phyloP scores from a whole-genome alignment of 768 basidiomycete species.

The Naganishia antarctica region DNA sequence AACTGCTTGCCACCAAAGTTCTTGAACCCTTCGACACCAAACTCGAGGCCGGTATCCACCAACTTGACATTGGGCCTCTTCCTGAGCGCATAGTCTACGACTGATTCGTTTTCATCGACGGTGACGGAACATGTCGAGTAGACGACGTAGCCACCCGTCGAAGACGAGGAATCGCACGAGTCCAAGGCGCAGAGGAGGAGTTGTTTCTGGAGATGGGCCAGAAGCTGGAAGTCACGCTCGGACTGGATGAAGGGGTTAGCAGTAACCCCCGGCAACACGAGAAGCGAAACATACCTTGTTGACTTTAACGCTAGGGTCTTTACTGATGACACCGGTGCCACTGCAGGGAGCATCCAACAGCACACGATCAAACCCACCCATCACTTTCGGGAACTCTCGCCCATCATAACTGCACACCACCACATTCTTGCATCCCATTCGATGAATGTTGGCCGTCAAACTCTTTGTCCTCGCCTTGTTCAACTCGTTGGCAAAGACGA shows the following conservation, averaged over 20 bases:
- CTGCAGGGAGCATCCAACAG: slow-evolving; percentile 94
- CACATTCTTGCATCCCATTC: slow-evolving; percentile 96
- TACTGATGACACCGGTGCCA: slow-evolving; percentile 96
- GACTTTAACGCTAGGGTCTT: slow-evolving; percentile 92
- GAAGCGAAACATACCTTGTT: slow-evolving; percentile 70
- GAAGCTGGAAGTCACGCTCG: slow-evolving; percentile 87
- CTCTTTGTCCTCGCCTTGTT: slow-evolving; percentile 94
- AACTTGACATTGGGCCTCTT: slow-evolving; percentile 90
- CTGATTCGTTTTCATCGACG: slow-evolving; percentile 96
- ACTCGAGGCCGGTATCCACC: slow-evolving; percentile 85
- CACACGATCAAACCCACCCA: slow-evolving; percentile 98
- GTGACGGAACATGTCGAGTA: slow-evolving; percentile 99
- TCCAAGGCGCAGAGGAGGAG: slow-evolving; percentile 97
- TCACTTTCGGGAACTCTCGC: slow-evolving; percentile 94
- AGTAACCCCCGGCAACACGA: background rate
- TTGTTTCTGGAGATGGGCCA: slow-evolving; percentile 98
- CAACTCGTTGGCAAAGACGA: slow-evolving; percentile 93
- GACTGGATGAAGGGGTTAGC: slow-evolving; percentile 55
- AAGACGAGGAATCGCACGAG: slow-evolving; percentile 80
- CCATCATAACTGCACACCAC: slow-evolving; percentile 96
- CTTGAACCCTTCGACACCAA: slow-evolving; percentile 87
- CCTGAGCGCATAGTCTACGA: slow-evolving; percentile 92
- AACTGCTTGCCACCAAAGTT: slow-evolving; percentile 87
- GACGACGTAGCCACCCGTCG: slow-evolving; percentile 87
- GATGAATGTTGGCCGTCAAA: slow-evolving; percentile 91